These are phyloP conservation scores for Cymbopogon citratus DNA, from an alignment of 176 grass and related monocot genomes.

Conservation along the genomic window DNA sequence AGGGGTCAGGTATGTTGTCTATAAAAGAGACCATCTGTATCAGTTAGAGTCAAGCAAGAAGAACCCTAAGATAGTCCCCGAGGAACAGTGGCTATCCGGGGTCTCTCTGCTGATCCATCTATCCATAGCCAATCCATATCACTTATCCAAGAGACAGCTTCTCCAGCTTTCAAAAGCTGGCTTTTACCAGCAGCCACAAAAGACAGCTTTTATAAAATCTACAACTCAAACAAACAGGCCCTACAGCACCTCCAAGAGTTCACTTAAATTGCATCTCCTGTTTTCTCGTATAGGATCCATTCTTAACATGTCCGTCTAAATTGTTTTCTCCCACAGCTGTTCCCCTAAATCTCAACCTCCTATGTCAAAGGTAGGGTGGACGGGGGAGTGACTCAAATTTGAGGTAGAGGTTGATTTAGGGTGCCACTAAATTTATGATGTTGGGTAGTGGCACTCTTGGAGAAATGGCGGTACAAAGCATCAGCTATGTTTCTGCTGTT, in stretches of 20 bases:
- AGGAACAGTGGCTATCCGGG: too few species aligned
- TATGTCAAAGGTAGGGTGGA: background rate
- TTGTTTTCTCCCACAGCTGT: background rate
- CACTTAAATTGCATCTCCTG: background rate
- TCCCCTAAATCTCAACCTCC: background rate
- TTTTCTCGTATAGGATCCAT: background rate
- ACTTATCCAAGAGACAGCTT: background rate
- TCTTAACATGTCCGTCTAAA: background rate
- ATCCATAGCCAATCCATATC: too few species aligned
- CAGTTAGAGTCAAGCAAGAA: too few species aligned
- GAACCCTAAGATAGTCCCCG: too few species aligned
- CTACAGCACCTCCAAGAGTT: background rate
- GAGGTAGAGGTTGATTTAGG: background rate
- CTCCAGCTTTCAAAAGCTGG: background rate
- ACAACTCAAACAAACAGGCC: background rate
- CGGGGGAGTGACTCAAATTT: background rate
- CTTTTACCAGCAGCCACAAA: background rate
- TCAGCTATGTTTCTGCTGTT: constrained; percentile 4
- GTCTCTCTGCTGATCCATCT: too few species aligned
- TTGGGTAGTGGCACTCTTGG: background rate
- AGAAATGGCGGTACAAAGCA: background rate
- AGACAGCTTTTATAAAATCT: too few species aligned
- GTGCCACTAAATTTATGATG: background rate
- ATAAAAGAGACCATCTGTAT: too few species aligned
- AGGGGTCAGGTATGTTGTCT: too few species aligned